A percentile compares a stretch with the other conserved stretches of the same genome.
These are phyloP conservation scores for Carex myosuroides DNA, from an alignment of 176 grass and related monocot genomes.

Conservation along the genomic window DNA sequence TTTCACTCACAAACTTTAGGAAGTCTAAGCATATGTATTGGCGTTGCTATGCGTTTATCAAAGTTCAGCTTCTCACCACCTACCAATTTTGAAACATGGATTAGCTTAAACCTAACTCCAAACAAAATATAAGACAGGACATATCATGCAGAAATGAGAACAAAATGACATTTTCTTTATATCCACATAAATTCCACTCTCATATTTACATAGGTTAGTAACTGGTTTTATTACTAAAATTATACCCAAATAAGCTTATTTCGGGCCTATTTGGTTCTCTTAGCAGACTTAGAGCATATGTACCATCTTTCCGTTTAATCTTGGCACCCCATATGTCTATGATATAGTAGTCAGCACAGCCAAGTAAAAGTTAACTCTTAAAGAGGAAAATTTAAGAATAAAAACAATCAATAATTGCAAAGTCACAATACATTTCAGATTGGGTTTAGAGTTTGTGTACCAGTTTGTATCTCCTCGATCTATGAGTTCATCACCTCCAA, in stretches of 20 bases:
- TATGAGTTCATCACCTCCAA: slow-evolving; percentile 72
- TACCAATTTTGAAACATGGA: slow-evolving; percentile 21
- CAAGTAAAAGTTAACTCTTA: neutral
- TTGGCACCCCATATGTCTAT: neutral
- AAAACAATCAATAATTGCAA: neutral
- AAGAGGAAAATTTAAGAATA: neutral
- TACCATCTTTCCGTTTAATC: neutral
- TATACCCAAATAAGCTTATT: neutral
- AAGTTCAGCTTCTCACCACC: slow-evolving; percentile 88
- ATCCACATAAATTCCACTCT: neutral
- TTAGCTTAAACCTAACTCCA: neutral
- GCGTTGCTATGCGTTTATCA: slow-evolving; percentile 93
- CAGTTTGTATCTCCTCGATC: slow-evolving; percentile 65
- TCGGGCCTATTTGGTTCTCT: neutral
- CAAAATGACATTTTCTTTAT: neutral
- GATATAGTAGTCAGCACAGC: neutral
- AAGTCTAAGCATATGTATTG: slow-evolving; percentile 90
- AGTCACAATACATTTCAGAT: neutral
- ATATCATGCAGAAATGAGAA: neutral
- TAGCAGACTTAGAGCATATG: neutral
- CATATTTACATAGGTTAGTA: neutral
- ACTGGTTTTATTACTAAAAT: neutral
- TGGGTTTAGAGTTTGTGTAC: slow-evolving; percentile 14
- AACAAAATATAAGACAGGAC: neutral
- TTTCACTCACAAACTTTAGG: slow-evolving; percentile 54